Evolutionary conservation across 192 early-diverging fungal genomes (phyloP).

Genomic region (Mortierella alpina): DNA sequence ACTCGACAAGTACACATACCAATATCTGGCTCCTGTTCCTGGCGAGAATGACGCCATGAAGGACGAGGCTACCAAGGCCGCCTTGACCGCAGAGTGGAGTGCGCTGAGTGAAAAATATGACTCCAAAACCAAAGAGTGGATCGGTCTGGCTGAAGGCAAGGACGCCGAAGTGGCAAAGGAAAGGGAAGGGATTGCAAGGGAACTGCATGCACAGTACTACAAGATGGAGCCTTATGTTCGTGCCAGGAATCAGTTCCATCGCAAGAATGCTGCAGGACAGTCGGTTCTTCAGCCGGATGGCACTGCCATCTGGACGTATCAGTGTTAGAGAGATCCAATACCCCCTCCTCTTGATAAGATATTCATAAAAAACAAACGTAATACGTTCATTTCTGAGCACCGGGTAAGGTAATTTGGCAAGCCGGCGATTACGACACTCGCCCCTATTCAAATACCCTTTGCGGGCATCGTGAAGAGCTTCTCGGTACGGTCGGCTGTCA

Average conservation of each 20-base stretch:
- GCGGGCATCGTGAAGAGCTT: too few relatives aligned
- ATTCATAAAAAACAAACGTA: too few relatives aligned
- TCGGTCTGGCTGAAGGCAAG: neutral
- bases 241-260: conserved; percentile 48
- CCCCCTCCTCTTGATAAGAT: too few relatives aligned
- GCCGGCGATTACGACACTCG: too few relatives aligned
- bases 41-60: conserved; percentile 58
- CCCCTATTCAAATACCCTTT: too few relatives aligned
- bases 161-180: neutral
- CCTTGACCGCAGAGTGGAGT: conserved; percentile 24
- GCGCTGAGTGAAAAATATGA: conserved; percentile 19
- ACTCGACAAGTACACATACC: conserved; percentile 58
- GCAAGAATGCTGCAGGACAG: conserved; percentile 21
- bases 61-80: conserved; percentile 42
- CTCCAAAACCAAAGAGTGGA: conserved; percentile 22
- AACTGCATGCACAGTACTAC: conserved; percentile 20
- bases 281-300: conserved; percentile 32
- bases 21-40: conserved; percentile 52
- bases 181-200: conserved; percentile 25
- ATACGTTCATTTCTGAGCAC: too few relatives aligned
- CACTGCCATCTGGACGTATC: conserved; percentile 28
- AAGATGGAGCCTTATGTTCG: conserved; percentile 41
- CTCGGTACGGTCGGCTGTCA: too few relatives aligned
- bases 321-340: conserved; percentile 16
- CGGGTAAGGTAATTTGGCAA: too few relatives aligned